A percentile compares a stretch with the other conserved stretches of the same genome.
These are phyloP conservation scores for Wickerhamiella azymoides DNA, from an alignment of 805 yeast genomes.

Conservation along the genomic window DNA sequence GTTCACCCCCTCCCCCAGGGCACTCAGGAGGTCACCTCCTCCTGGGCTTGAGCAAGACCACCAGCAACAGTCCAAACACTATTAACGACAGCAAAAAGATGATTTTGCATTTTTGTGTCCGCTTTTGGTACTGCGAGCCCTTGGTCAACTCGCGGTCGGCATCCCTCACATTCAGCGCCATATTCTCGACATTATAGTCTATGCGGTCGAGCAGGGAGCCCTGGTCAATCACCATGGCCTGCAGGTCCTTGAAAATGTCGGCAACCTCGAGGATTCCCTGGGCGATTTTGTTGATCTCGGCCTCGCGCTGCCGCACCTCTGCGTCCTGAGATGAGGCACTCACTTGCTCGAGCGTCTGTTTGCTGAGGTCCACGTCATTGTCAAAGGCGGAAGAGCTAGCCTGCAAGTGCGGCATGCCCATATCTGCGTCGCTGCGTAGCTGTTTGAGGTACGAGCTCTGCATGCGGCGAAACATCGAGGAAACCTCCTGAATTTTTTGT, in stretches of 20 bases:
- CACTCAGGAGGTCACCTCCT: slow-evolving; percentile 6
- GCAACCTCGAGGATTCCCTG: slow-evolving; percentile 89
- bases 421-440: slow-evolving; percentile 56
- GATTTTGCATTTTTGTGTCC: slow-evolving; percentile 82
- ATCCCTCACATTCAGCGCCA: slow-evolving; percentile 58
- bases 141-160: slow-evolving; percentile 66
- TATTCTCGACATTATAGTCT: slow-evolving; percentile 75
- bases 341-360: slow-evolving; percentile 25
- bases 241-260: slow-evolving; percentile 86
- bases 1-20: too few relatives aligned
- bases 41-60: slow-evolving; percentile 46
- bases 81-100: slow-evolving; percentile 59
- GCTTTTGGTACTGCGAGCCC: slow-evolving; percentile 71
- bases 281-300: slow-evolving; percentile 80
- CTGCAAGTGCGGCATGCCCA: slow-evolving; percentile 21
- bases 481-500: slow-evolving; percentile 60
- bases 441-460: slow-evolving; percentile 83
- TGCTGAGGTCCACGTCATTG: slow-evolving; percentile 26
- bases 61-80: slow-evolving; percentile 54
- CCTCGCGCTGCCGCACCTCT: slow-evolving; percentile 52
- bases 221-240: slow-evolving; percentile 82
- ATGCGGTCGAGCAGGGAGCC: slow-evolving; percentile 89
- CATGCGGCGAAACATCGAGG: slow-evolving; percentile 66
- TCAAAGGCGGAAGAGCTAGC: slow-evolving; percentile 21
- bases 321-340: slow-evolving; percentile 7